Evolutionary conservation across 2,329 filamentous ascomycete genomes (phyloP), one percentile per base, ranked within the genome.

Genomic region (Phyllosticta citribraziliensis): DNA sequence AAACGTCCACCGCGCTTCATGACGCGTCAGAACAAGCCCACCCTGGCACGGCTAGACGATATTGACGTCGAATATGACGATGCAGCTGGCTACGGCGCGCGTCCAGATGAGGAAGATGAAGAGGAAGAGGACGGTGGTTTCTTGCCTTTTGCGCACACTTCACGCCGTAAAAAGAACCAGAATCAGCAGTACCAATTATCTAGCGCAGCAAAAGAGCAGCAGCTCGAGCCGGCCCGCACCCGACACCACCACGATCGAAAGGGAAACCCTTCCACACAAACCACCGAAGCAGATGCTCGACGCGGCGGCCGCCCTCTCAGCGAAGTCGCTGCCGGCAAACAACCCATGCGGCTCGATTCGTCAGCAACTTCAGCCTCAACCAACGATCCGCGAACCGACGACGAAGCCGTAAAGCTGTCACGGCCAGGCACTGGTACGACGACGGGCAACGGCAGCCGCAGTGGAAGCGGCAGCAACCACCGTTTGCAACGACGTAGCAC

Each of bases 61-160:
- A 54, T 56, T 10, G 59, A 61, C 20, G 30, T 56, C 30, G 59
- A 61, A 19, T 60, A 52, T 19, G 69, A 75, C 61, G 70, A 67
- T 25, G 66, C 66, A 10, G 72, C 73, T 22, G 70, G 66, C 35
- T 67, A 66, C 10, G 73, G 59, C 4, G 50, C 33, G 27, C 59
- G 59, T 2, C 54, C 54, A 3, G 59, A 55, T 12, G 59, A 61
- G 3, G 58, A 60, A 53, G 82, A 83, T n/a, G 81, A 83, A 2
- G 84, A 83, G 6, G 80, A 79, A 11, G 80, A 81, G 11, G 70
- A 69, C 12, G 68, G 66, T 24, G 70, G 70, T 5, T 75, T 71
- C 55, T 66, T 79, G 1, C 77, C 78, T 2, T 80, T 79, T 64
- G 77, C 78, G 11, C 52, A 56, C 19, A 55, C 67, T 33, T 62